Conservation (phyloP, 768 basidiomycete genomes). For the Suillus plorans region DNA sequence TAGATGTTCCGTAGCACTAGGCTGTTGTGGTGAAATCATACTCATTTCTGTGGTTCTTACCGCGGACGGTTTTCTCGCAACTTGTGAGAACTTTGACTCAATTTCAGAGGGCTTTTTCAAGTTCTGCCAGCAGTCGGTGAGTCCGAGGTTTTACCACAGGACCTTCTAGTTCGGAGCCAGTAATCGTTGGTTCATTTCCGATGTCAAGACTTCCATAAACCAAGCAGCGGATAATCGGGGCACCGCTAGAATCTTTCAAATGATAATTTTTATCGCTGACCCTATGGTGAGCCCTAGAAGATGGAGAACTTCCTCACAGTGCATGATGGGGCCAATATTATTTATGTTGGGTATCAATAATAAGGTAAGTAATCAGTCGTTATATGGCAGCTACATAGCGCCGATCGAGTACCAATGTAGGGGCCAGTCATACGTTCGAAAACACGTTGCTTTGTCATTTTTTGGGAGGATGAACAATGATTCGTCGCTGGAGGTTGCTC, state of each 20-base stretch:
- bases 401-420: neutral
- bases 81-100: neutral
- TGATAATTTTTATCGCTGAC: neutral
- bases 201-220: neutral
- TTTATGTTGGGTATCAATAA: neutral
- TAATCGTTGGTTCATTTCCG: constrained; percentile 3
- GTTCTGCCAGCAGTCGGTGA: neutral
- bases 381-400: neutral
- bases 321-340: neutral
- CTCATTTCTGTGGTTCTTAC: neutral
- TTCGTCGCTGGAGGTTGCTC: neutral
- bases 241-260: neutral
- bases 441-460: no score
- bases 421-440: neutral
- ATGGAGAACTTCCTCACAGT: neutral
- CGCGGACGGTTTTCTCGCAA: neutral
- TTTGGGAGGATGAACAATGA: neutral
- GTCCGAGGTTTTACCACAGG: constrained; percentile 3
- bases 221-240: neutral
- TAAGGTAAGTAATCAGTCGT: neutral
- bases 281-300: neutral
- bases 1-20: neutral
- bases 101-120: neutral
- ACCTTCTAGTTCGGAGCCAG: neutral
- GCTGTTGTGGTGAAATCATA: neutral